Evolutionary conservation across 2,329 filamentous ascomycete species (phyloP), one percentile per base, ranked within the genome.

Genomic region (Pseudohalonectria lignicola): DNA sequence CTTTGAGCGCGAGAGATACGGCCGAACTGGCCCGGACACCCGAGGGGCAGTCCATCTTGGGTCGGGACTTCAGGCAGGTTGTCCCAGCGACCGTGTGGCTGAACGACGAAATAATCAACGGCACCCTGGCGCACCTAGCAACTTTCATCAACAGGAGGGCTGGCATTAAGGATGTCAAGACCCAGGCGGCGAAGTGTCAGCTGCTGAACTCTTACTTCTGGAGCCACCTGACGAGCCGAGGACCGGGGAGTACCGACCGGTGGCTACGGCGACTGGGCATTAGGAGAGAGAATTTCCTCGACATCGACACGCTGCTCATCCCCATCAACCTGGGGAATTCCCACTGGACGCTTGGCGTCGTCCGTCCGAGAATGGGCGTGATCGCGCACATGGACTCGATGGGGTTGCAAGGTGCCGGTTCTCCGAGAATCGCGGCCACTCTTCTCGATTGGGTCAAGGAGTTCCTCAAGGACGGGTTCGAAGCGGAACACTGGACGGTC

Each of bases 101-200:
- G 6, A 87, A 88, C 45, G 84, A 88, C 53, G 79, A 84, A 47
- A 74, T 82, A 36, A 74, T 90, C 47, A 84, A 86, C 47, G 73
- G 74, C 12, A 74, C 74, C 34, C 64, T 86, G 19, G 58, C 68
- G 20, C 71, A 75, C 50, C 60, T 86, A 12, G 75, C 78, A 34
- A 62, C 66, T 13, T 68, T 67, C 36, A 59, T 78, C 49, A 81
- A 82, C 51, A 59, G 66, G 41, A 60, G 67, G 23, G 68, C 67
- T 20, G 76, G 76, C 19, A 67, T 67, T 39, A 62, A 61, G 36
- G 63, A 67, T 45, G 49, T 57, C 42, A 69, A 62, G 51, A 57
- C 50, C 26, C 56, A 61, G 26, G 64, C 71, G 3, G 76, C 80
- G 5, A 75, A 74, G 40, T 78, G 76, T 44, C 67, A 79, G 34